Conservation (phyloP, 768 basidiomycete species). For the Suillus bovinus region DNA sequence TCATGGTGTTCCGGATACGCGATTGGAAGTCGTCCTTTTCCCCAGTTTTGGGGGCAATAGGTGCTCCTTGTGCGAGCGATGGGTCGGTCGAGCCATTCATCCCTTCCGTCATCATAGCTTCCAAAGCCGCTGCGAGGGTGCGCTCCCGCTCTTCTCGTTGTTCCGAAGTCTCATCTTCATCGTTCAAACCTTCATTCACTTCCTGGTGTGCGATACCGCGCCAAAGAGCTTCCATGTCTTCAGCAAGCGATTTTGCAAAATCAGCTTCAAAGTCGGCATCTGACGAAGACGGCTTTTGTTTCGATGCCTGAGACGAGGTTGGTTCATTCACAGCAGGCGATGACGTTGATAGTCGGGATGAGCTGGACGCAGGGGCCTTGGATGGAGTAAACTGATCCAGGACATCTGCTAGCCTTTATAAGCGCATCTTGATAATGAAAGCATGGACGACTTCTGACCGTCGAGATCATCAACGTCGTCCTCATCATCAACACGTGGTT, state of each 20-base stretch:
- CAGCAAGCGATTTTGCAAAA: too few relatives aligned
- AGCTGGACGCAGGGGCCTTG: too few relatives aligned
- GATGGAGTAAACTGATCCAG: conserved; percentile 44
- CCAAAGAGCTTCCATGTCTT: too few relatives aligned
- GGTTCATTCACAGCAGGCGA: conserved; percentile 19
- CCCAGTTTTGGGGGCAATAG: conserved; percentile 10
- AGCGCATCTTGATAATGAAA: conserved; percentile 9
- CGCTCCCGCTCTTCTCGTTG: too few relatives aligned
- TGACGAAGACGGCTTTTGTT: too few relatives aligned
- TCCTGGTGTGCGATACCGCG: conserved; percentile 23
- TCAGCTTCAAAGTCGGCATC: too few relatives aligned
- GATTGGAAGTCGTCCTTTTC: conserved; percentile 58
- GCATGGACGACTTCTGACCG: conserved; percentile 30
- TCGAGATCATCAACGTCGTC: conserved; percentile 44
- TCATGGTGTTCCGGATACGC: conserved; percentile 70
- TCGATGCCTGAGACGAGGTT: too few relatives aligned
- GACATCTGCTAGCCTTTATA: conserved; percentile 39
- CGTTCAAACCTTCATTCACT: conserved; percentile 18
- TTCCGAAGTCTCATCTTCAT: conserved; percentile 3
- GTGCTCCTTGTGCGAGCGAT: conserved; percentile 10
- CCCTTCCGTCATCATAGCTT: conserved; percentile 65
- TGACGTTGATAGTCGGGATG: conserved; percentile 12
- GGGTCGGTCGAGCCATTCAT: conserved; percentile 43
- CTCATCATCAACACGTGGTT: conserved; percentile 33
- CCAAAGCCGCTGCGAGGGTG: conserved; percentile 63